Base-by-base conservation (phyloP, 768 basidiomycete genomes). In the Lentinula detonsa region DNA sequence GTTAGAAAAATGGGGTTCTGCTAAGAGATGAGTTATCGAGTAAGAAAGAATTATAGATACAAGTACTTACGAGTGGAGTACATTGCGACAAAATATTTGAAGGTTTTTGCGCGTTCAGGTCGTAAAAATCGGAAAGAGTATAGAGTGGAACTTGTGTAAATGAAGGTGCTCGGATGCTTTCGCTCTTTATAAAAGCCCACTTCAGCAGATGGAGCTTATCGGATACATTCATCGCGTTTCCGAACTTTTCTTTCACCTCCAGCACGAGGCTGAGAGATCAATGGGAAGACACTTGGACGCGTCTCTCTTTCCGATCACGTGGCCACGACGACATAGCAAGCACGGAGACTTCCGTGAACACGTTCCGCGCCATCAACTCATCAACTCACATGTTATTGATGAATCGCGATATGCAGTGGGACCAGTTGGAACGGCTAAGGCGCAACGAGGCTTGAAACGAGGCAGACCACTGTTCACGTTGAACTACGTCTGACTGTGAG, bases 311-410 rank as follows among this genome's bases (percentile, higher is more conserved):
- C 9, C 5, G 37, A 18, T 59, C 57, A 46, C 45, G 57, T 59
- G 57, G 33, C 5, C 18, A 15, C 45, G 48, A 39, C n/a, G 23
- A 46, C 31, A 59, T 48, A 59, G 57, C 57, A 59, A 59, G 45
- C 40, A 21, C 56, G 56, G 56, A 39, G 28, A 43, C 40, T 57
- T 46, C 23, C 56, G 18, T 45, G 39, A 45, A 42, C 40, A 28
- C 56, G 56, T 57, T 57, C 9, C 42, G 37, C 54, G 21, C 23
- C 54, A 56, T 56, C 54, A 56, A 40, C 54, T 39, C 54, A 35
- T 56, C 28, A 28, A 28, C 28, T 28, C 28, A 28, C 28, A 28
- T 28, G 28, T 28, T 28, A 35, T 56, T 56, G 54, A 40, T 40
- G 31, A 16, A 51, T 50, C 5, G 31, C 23, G 49, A 11, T 13